phyloP scores from a whole-genome alignment of 2,329 filamentous ascomycete species.

The Xylariaceae sp. region DNA sequence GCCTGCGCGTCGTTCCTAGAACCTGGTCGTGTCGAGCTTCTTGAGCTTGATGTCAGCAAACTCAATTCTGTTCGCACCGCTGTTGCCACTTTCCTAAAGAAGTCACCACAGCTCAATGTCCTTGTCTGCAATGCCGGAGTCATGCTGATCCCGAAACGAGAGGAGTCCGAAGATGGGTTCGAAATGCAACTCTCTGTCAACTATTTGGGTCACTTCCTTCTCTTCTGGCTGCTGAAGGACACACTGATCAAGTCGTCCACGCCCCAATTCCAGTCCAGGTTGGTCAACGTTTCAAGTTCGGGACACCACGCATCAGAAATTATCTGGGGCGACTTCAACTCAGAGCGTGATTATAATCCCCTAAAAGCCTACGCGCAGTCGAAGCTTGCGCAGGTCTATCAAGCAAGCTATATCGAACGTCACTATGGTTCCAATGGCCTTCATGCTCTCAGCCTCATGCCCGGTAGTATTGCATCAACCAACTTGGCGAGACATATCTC shows the following conservation, averaged over 20 bases:
- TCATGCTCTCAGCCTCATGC: neutral
- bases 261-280: constrained; percentile 5
- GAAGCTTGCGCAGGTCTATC: neutral
- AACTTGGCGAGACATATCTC: neutral
- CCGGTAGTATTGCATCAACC: neutral
- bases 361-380: constrained; percentile 1
- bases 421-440: neutral
- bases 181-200: constrained; percentile 17
- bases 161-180: constrained; percentile 13
- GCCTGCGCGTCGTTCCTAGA: constrained; percentile 8
- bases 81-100: constrained; percentile 15
- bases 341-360: constrained; percentile 6
- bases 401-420: neutral
- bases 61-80: constrained; percentile 6
- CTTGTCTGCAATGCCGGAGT: constrained; percentile 30
- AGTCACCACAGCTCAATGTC: constrained; percentile 20
- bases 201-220: constrained; percentile 15
- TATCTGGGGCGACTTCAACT: constrained; percentile 12
- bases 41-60: constrained; percentile 8
- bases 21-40: constrained; percentile 14
- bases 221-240: constrained; percentile 13
- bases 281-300: constrained; percentile 13
- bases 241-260: constrained; percentile 3
- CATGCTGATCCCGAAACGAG: constrained; percentile 11
- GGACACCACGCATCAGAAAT: constrained; percentile 10